Evolutionary conservation across 1,284 basidiomycete species (phyloP), one percentile per base, ranked within the genome.

Genomic region (Phenoliferia sp.): DNA sequence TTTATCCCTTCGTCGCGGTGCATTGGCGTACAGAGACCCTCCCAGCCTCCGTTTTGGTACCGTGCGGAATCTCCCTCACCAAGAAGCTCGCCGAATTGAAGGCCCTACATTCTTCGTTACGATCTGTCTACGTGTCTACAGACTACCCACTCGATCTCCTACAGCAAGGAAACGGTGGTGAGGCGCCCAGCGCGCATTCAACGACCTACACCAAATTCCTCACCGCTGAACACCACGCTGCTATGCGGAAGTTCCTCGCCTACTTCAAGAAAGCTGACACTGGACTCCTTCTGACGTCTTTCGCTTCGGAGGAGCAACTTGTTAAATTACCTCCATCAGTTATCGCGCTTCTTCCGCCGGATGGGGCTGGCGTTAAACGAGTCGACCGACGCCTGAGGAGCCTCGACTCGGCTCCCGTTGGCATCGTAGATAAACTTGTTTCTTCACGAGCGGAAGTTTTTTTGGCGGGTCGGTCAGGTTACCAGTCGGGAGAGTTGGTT

Each of bases 11-110:
- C 60, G 63, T 76, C 56, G 73, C 73, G 3, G 69, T 78, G 15
- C 77, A 78, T 67, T 78, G 77, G 77, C 67, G 77, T 7, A 75
- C 75, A 56, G 77, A 78, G 56, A 77, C 76, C 1, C 66, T 78
- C 31, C 57, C 67, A 1, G 62, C 73, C 0, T 32, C 59, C 22
- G 72, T 73, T 56, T 68, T 78, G n/a, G 59, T 62, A 2, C 68
- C 70, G 3, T 78, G 77, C 70, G 69, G 71, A 6, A 28, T 50
- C 1, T 69, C 70, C 6, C 69, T 78, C 28, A 39, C 77, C 16
- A 39, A 65, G 39, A 69, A 70, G 32, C 67, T 78, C 39, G 54
- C 64, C 10, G 15, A 59, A 5, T 63, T 77, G 44, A 64, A 74
- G 17, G 26, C 10, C 15, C 9, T 33, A 28, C 68, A 75, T 63